A percentile compares a stretch with the other conserved stretches of the same genome.
Evolutionary conservation across 2,329 filamentous ascomycete species (phyloP).

Genomic region (Aspergillus brunneoviolaceus): DNA sequence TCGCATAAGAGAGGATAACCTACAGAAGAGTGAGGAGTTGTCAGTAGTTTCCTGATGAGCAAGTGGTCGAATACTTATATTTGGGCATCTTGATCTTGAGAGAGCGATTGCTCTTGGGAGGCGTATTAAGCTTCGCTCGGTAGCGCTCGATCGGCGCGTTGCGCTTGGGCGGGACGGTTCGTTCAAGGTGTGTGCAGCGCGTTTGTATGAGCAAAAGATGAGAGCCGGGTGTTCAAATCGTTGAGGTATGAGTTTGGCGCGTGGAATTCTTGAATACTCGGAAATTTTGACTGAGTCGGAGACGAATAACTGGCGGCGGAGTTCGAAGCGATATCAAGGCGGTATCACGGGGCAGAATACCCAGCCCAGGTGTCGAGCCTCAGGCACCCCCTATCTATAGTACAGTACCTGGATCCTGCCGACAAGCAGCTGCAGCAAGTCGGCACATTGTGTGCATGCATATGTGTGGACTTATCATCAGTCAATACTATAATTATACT

Average conservation of each 20-base stretch:
- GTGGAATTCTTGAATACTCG: background rate
- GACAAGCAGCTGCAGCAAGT: background rate
- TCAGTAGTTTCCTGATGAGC: conserved; percentile 32
- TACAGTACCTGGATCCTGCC: background rate
- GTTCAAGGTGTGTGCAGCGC: background rate
- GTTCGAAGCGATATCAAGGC: conserved; percentile 11
- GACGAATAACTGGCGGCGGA: conserved; percentile 1
- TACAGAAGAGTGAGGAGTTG: conserved; percentile 67
- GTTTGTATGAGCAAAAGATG: background rate
- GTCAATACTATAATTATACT: background rate
- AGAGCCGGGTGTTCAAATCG: background rate
- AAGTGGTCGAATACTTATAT: conserved; percentile 61
- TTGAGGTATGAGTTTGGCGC: background rate
- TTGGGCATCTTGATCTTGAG: conserved; percentile 69
- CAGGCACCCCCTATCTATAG: background rate
- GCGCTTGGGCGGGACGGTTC: conserved; percentile 17
- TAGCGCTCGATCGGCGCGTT: conserved; percentile 19
- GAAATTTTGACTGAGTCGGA: background rate
- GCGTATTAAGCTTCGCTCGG: conserved; percentile 12
- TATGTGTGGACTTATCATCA: background rate
- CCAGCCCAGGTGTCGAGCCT: background rate
- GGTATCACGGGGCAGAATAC: background rate
- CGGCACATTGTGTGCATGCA: background rate
- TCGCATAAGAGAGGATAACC: conserved; percentile 31
- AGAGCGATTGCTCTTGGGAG: conserved; percentile 10